Conservation (phyloP, 768 basidiomycete species). For the Trametes punicea region DNA sequence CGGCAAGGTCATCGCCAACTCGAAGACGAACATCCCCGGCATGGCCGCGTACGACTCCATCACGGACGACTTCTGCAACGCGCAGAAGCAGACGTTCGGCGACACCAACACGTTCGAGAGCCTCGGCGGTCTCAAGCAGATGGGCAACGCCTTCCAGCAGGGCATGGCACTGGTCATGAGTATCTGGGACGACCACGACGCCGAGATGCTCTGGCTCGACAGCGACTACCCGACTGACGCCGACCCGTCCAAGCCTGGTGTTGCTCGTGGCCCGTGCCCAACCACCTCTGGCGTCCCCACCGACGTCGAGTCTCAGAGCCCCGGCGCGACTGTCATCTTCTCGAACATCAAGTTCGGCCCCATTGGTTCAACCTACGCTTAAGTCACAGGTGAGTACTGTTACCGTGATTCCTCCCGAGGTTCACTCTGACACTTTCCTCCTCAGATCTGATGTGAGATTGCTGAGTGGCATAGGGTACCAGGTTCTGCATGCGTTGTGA, state of each 20-base stretch:
- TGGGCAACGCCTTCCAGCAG: constrained; percentile 33
- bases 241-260: constrained; percentile 37
- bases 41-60: constrained; percentile 43
- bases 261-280: constrained; percentile 48
- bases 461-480: neutral
- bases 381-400: constrained; percentile 4
- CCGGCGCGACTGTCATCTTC: constrained; percentile 45
- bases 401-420: neutral
- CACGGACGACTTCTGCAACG: constrained; percentile 46
- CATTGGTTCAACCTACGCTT: constrained; percentile 43
- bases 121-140: constrained; percentile 39
- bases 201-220: constrained; percentile 31
- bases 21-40: constrained; percentile 43
- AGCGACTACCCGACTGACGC: constrained; percentile 27
- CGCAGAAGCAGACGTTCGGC: constrained; percentile 43
- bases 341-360: constrained; percentile 54
- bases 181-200: constrained; percentile 54
- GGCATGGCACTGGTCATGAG: constrained; percentile 49
- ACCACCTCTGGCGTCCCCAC: constrained; percentile 45
- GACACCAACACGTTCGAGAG: constrained; percentile 41
- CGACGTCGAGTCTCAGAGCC: constrained; percentile 38
- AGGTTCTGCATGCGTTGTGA: neutral
- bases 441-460: neutral
- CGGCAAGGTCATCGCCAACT: constrained; percentile 51
- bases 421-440: neutral